Evolutionary conservation across 2,329 filamentous ascomycete species (phyloP).

Genomic region (Monosporascus cannonballus): DNA sequence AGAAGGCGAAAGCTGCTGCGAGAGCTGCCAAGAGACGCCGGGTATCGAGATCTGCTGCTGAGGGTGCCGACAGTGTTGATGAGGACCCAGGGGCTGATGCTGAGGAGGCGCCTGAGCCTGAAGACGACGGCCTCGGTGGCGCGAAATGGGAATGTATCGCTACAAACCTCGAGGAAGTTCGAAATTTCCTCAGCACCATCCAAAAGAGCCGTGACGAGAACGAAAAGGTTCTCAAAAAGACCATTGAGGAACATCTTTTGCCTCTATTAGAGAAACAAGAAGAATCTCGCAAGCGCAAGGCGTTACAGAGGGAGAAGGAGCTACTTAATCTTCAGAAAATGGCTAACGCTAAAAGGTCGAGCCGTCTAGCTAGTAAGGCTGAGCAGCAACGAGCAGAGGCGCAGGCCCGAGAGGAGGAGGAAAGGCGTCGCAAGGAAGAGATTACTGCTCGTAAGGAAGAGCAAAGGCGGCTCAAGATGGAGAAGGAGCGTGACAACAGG

Average conservation of each 20-base stretch:
- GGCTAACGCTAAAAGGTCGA: constrained; percentile 90
- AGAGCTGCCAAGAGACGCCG: constrained; percentile 70
- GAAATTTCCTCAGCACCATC: constrained; percentile 62
- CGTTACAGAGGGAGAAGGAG: constrained; percentile 67
- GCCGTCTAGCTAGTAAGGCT: constrained; percentile 73
- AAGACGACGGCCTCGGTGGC: constrained; percentile 63
- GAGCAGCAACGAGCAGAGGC: constrained; percentile 74
- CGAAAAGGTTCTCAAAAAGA: constrained; percentile 69
- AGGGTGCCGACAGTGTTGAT: constrained; percentile 32
- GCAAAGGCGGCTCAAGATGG: constrained; percentile 49
- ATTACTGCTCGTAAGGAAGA: constrained; percentile 62
- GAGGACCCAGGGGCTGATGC: constrained; percentile 25
- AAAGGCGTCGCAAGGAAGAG: constrained; percentile 58
- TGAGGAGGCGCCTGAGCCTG: constrained; percentile 23
- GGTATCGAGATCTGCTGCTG: constrained; percentile 36
- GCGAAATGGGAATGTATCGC: constrained; percentile 91
- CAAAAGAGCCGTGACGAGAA: constrained; percentile 75
- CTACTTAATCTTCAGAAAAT: constrained; percentile 76
- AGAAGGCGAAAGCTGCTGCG: constrained; percentile 56
- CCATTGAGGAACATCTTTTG: constrained; percentile 70
- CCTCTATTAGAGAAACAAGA: constrained; percentile 78
- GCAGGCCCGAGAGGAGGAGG: constrained; percentile 63
- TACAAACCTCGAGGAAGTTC: constrained; percentile 72
- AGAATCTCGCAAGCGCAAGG: constrained; percentile 66
- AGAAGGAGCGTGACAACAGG: constrained; percentile 71